Evolutionary conservation across 2,329 filamentous ascomycete genomes (phyloP), one percentile per base, ranked within the genome.

Genomic region (Cercospora nicotianae): DNA sequence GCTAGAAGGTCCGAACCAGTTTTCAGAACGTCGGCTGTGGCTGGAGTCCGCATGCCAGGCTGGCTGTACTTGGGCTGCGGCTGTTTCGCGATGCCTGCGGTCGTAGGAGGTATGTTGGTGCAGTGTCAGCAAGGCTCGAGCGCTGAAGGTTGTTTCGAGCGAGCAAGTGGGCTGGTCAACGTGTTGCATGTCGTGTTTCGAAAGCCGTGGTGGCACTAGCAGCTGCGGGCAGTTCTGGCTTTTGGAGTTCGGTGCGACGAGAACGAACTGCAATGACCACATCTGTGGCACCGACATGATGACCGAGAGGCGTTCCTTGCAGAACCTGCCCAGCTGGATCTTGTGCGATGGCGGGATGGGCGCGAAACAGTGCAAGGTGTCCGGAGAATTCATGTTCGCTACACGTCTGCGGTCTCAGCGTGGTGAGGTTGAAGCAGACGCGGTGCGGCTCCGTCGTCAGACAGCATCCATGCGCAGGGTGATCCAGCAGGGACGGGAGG

Each of bases 101-200:
- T 31, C 16, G n/a, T 9, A 28, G 28, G 16, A 16, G 12, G 23
- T 63, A 8, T 53, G 42, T 8, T 53, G 39, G 26, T 20, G 60
- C 60, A 16, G 23, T 26, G 33, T 39, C 18, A 39, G 61, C 51
- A 20, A 30, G 18, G 53, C 51, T 58, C 33, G 62, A 64, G 48
- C 53, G 58, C 31, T 16, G 33, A 58, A 30, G 10, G 39, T 13
- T 31, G 30, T 31, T 63, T 53, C 62, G 31, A 64, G 51, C 23
- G 48, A 58, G 39, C 42, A 20, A 53, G 28, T 18, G 45, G 42
- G n/a, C 18, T 13, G 33, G 26, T 30, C 62, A 58, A 58, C 62
- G 51, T 57, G 62, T 64, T 10, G 61, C 61, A 58, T 64, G 61
- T 31, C 9, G 51, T 33, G 62, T 64, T 64, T 64, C 62, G 62